These are phyloP conservation scores for Ramicandelaber brevisporus DNA, from an alignment of 192 early-diverging fungal genomes.

Conservation along the genomic window DNA sequence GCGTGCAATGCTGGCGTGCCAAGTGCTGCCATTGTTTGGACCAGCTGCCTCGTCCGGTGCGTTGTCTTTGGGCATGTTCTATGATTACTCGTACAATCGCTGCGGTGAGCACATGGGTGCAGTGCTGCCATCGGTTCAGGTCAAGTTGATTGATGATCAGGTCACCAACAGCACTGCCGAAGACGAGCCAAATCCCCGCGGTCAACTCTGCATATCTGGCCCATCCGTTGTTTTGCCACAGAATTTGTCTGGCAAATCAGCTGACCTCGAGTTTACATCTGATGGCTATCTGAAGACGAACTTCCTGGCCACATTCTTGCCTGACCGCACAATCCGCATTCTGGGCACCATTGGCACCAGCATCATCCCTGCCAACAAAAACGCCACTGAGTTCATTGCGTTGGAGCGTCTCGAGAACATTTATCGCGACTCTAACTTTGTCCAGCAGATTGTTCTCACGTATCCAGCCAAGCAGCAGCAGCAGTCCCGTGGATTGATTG, in stretches of 20 bases:
- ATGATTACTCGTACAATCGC: constrained; percentile 1
- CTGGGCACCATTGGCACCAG: not conserved
- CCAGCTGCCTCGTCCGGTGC: not conserved
- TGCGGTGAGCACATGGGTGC: constrained; percentile 2
- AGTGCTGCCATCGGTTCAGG: not conserved
- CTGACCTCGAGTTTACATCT: not conserved
- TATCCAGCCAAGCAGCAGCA: too few relatives aligned
- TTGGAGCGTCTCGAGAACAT: not conserved
- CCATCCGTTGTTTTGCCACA: not conserved
- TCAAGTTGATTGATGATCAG: not conserved
- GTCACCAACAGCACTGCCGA: not conserved
- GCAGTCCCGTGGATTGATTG: not conserved
- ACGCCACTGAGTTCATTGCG: not conserved
- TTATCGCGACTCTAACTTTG: not conserved
- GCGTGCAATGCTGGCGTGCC: constrained; percentile 1
- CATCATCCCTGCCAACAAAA: too few relatives aligned
- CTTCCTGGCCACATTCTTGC: not conserved
- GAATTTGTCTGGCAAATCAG: too few relatives aligned
- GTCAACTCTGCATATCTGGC: not conserved
- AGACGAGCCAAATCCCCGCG: constrained; percentile 1
- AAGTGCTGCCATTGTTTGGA: constrained; percentile 3
- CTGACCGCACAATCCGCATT: constrained; percentile 1
- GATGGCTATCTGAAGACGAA: not conserved
- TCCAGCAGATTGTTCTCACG: not conserved
- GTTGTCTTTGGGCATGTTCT: not conserved